Evolutionary conservation across 169 alveolate species (phyloP).

Genomic region (Plasmodium billcollinsi): DNA sequence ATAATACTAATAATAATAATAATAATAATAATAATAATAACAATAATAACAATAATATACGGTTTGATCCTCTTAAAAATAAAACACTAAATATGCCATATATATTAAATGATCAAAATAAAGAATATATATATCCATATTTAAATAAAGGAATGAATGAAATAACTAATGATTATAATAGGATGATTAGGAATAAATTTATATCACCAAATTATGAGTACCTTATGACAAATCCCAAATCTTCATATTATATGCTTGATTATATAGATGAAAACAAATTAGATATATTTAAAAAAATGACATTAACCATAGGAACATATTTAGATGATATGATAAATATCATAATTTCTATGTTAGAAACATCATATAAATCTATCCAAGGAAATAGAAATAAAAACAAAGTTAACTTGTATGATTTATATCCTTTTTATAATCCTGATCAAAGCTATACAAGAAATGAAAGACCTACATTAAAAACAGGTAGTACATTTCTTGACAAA

Average conservation of each 20-base stretch:
- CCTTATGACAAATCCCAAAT: conserved; percentile 20
- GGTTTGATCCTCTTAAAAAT: not conserved
- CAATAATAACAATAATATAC: too few relatives aligned
- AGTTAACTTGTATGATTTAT: conserved; percentile 42
- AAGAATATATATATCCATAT: not conserved
- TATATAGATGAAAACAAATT: conserved; percentile 10
- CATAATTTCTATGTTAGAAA: conserved; percentile 39
- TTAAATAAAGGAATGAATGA: conserved; percentile 29
- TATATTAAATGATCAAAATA: conserved; percentile 24
- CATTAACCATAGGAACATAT: conserved; percentile 66
- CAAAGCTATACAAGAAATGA: conserved; percentile 67
- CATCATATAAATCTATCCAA: conserved; percentile 21
- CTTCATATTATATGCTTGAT: not conserved
- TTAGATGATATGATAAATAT: conserved; percentile 61
- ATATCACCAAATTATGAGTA: conserved; percentile 36
- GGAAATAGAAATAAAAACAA: conserved; percentile 4
- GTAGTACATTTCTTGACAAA: conserved; percentile 54
- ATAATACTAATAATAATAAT: too few relatives aligned
- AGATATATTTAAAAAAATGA: conserved; percentile 59
- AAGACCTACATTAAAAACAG: conserved; percentile 74
- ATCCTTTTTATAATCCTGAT: conserved; percentile 77
- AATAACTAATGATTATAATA: conserved; percentile 24
- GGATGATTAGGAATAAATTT: not conserved
- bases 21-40: too few relatives aligned
- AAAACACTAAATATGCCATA: conserved; percentile 20